A percentile compares a stretch with the other conserved stretches of the same genome.
Conservation (phyloP, 768 basidiomycete species). For the Hysterangium stoloniferum region DNA sequence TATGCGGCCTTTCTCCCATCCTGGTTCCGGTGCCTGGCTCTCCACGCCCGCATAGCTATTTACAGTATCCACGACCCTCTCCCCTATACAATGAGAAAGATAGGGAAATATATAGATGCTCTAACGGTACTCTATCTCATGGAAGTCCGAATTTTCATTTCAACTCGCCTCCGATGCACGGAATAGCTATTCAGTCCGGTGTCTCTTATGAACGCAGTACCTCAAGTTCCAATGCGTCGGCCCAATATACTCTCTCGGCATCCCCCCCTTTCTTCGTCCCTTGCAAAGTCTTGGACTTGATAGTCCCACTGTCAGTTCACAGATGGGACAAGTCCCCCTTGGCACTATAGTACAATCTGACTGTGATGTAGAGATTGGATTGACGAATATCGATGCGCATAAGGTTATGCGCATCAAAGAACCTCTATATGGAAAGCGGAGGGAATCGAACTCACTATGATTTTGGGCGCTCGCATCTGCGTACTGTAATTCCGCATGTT, state of each 20-base stretch:
- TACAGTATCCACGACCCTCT: constrained; percentile 5
- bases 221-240: too few relatives aligned
- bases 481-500: constrained; percentile 3
- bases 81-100: constrained; percentile 1
- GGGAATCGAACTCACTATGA: constrained; percentile 10
- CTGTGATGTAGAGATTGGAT: background rate
- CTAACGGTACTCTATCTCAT: background rate
- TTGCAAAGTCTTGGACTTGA: constrained; percentile 45
- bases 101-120: background rate
- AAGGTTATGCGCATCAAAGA: background rate
- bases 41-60: constrained; percentile 7
- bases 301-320: constrained; percentile 5
- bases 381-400: background rate
- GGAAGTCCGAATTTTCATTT: background rate
- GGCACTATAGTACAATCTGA: background rate
- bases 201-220: constrained; percentile 7
- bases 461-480: constrained; percentile 1
- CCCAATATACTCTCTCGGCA: constrained; percentile 52
- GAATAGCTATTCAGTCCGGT: background rate
- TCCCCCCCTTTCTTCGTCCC: constrained; percentile 80
- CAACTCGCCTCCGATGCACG: background rate
- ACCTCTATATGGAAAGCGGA: background rate
- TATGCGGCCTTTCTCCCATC: background rate
- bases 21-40: background rate
- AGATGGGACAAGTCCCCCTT: constrained; percentile 1